Evolutionary conservation across 495 filamentous ascomycete genomes (phyloP), one percentile per base, ranked within the genome.

Genomic region (Daldinia caldariorum): DNA sequence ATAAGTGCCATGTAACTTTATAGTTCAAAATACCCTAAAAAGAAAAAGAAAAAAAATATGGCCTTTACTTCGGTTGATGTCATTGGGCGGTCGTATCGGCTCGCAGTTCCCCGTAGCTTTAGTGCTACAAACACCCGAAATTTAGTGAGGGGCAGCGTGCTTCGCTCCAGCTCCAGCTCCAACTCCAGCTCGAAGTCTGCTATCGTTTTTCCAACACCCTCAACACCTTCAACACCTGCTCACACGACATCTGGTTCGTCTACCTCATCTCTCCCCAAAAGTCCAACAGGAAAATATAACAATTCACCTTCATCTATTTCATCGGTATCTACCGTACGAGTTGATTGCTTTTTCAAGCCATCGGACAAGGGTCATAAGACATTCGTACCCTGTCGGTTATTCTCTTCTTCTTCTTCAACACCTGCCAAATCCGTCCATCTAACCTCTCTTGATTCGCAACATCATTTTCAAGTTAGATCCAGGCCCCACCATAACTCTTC

Each of bases 351-450:
- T 14, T 61, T 61, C 26, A 49, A 67, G 56, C 20, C 55, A 68
- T 68, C 68, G 61, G 50, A 22, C 41, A 43, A 22, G 41, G 63
- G 64, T 72, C 64, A 61, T 57, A 58, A 39, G 64, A 68, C 64
- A 7, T 45, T 45, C 49, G 60, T 45, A 54, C 62, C 66, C 45
- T 66, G 50, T 39, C 61, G 51, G 62, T 50, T 57, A 5, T 63
- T 54, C 37, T 43, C 57, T 49, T 72, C 26, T 26, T 26, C 26
- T 26, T 26, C 50, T 49, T 72, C 50, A 32, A 70, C 74, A 77
- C 69, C 74, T 77, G 74, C 72, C 72, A 43, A 64, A 58, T 75
- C 57, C 41, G 72, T 75, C 74, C 6, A 9, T n/a, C 29, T 50
- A 50, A 26, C 34, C 54, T 32, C 47, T 63, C 37, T 29, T 29